A percentile compares a stretch with the other conserved stretches of the same genome.
Conservation (phyloP, 768 basidiomycete species). For the Leccinum arenicola region DNA sequence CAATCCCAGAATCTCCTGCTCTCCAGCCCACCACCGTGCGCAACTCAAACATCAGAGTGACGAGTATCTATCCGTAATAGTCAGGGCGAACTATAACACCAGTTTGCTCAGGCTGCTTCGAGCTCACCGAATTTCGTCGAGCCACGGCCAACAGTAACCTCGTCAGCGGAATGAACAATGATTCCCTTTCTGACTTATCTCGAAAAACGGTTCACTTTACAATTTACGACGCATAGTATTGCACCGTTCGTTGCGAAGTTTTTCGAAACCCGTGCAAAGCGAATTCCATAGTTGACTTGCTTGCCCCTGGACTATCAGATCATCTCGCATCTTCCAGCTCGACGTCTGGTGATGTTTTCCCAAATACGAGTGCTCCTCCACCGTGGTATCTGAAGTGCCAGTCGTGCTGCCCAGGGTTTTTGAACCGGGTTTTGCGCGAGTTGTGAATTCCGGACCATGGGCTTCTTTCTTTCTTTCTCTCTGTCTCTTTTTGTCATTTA, state of each 20-base stretch:
- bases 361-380: too few relatives aligned
- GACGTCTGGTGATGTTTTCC: neutral
- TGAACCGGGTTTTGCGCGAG: too few relatives aligned
- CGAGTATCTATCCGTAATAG: neutral
- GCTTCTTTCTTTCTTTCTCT: too few relatives aligned
- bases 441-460: too few relatives aligned
- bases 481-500: too few relatives aligned
- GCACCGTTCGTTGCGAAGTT: neutral
- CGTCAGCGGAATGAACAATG: neutral
- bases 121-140: neutral
- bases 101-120: neutral
- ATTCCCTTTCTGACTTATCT: too few relatives aligned
- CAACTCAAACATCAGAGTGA: neutral
- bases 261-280: neutral
- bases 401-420: too few relatives aligned
- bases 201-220: neutral
- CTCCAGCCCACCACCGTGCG: neutral
- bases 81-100: neutral
- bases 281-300: too few relatives aligned
- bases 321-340: neutral
- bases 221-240: neutral
- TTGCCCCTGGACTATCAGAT: neutral
- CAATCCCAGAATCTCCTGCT: neutral
- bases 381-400: too few relatives aligned
- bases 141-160: neutral